Base-by-base conservation (phyloP, 306 rosid species). In the Malus sieversii region DNA sequence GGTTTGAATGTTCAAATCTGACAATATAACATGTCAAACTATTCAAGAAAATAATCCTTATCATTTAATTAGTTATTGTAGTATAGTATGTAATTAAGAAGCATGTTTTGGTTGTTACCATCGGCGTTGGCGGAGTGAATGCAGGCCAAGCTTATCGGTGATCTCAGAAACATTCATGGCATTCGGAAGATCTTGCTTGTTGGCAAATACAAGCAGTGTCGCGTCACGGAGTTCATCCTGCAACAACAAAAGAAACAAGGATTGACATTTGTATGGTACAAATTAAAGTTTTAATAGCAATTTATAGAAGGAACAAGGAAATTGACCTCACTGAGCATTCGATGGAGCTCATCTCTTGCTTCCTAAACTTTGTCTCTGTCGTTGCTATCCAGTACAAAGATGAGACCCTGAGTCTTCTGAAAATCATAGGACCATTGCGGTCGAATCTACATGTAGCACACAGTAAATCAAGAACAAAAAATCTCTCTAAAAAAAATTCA, bases 271-370 rank as follows among this genome's bases (percentile, higher is more conserved):
- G 30, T 14, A 44, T 20, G 6, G 4, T 62, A 19, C n/a, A 25
- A 52, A 20, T n/a, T 57, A n/a, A 52, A 32, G 25, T 5, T 71
- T 13, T 48, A 12, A 16, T 15, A 2, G 59, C 38, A 29, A 29
- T 18, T 57, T 66, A 52, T 35, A 48, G 73, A 72, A 45, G 46
- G 8, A 58, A 45, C n/a, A 1, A 55, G 52, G 27, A 33, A 67
- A 38, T 70, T 30, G n/a, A 93, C 97, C 96, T 93, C 98, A 81
- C 92, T 83, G 13, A 91, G 89, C 97, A 93, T 91, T 75, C 94
- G 80, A 38, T 91, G 98, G 75, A 87, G 90, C 86, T 89, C 91
- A 70, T 87, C 94, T 74, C 85, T 91, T 59, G 97, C 91, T 86
- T 93, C 97, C 45, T 81, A 82, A 77, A 93, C 38, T 78, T 97